Evolutionary conservation across 768 basidiomycete species (phyloP), one percentile per base, ranked within the genome.

Genomic region (Hygrocybe punicea): DNA sequence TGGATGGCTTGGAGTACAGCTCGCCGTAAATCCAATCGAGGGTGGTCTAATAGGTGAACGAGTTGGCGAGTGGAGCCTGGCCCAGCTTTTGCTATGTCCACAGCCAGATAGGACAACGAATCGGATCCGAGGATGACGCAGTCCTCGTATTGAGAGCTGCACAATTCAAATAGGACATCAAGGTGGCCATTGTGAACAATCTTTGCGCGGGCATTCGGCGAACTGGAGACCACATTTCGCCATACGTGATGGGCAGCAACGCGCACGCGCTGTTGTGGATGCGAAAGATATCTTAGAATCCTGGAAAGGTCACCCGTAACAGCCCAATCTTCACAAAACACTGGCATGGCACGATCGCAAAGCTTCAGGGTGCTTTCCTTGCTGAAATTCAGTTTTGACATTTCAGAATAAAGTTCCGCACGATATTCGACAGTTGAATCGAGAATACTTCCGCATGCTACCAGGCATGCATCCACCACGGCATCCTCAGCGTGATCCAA

Each of bases 301-400:
- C 33, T 56, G 29, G 45, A 24, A 47, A 64, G 58, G n/a, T 62
- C 57, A 19, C 59, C 61, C 2, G 48, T 2, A 14, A 58, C 56
- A 1, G 54, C 61, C 63, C 63, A 64, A 36, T 64, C 63, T 42
- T 53, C 25, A 33, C 60, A 64, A 36, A 64, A 56, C 37, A 46
- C 19, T 3, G 63, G 63, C 56, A 64, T 62, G 10, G 61, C 61
- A 49, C 52, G 36, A 52, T 64, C 63, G 48, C 58, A 62, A n/a
- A 64, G 59, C 51, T 56, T 51, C 33, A 64, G 37, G 16, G 58
- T 37, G 49, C 61, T 64, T 40, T 64, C 63, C 51, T 62, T 64
- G 29, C 53, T 49, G 40, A 62, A 60, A 36, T 60, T 58, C 48
- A 64, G 59, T 50, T 53, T 54, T 7, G 52, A 34, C 39, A 62